phyloP scores from a whole-genome alignment of 1,284 basidiomycete species.

The Cutaneotrichosporon daszewskae region DNA sequence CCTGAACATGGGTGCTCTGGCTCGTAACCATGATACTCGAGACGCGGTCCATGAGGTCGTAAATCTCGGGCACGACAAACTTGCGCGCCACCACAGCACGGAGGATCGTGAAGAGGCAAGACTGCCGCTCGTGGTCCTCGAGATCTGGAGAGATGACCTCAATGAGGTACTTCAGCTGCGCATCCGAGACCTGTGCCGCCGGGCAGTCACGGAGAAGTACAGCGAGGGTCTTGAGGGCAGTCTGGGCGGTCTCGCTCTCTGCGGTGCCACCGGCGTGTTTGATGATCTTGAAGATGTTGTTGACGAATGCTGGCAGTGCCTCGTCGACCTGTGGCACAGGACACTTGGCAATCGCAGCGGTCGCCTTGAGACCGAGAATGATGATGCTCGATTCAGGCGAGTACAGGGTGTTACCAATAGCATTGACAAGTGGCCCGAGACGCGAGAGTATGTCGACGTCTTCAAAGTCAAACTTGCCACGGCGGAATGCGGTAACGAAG shows the following conservation, averaged over 20 bases:
- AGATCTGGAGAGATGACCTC: constrained; percentile 82
- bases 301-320: constrained; percentile 75
- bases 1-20: constrained; percentile 85
- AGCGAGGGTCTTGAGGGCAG: constrained; percentile 79
- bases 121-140: constrained; percentile 88
- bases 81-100: constrained; percentile 86
- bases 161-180: constrained; percentile 80
- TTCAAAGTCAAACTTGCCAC: constrained; percentile 79
- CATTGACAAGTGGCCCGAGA: constrained; percentile 77
- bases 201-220: constrained; percentile 80
- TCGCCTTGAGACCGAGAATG: constrained; percentile 71
- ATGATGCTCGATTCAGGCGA: constrained; percentile 74
- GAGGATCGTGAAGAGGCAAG: constrained; percentile 79
- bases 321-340: constrained; percentile 72
- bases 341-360: constrained; percentile 75
- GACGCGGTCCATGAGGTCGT: constrained; percentile 96
- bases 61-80: constrained; percentile 92
- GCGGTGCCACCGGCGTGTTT: constrained; percentile 72
- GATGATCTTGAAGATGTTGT: constrained; percentile 80
- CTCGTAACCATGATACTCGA: constrained; percentile 90
- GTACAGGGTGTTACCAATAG: constrained; percentile 90
- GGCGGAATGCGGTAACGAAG: constrained; percentile 78
- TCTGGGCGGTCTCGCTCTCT: constrained; percentile 85
- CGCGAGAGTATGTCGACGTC: constrained; percentile 66
- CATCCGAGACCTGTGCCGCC: constrained; percentile 73